phyloP scores from a whole-genome alignment of 2,329 filamentous ascomycete species.

The Sclerotinia glacialis region DNA sequence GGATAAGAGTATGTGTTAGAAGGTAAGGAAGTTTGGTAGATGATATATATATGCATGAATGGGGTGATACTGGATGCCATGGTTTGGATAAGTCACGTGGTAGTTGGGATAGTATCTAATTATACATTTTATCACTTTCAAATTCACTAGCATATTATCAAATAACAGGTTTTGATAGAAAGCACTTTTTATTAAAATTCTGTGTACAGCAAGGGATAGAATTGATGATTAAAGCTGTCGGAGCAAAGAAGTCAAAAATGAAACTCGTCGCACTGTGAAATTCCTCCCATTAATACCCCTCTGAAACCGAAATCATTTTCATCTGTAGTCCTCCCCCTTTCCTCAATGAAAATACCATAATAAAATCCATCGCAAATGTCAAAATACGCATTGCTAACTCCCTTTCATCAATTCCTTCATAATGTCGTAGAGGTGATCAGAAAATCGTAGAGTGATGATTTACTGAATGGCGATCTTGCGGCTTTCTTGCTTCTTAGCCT shows the following conservation, averaged over 20 bases:
- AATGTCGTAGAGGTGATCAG: neutral
- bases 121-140: neutral
- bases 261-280: neutral
- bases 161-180: neutral
- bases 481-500: conserved; percentile 58
- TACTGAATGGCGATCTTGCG: conserved; percentile 52
- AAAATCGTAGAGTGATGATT: conserved; percentile 7
- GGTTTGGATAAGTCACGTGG: too few relatives aligned
- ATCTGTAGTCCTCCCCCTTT: neutral
- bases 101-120: too few relatives aligned
- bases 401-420: conserved; percentile 11
- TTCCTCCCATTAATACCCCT: neutral
- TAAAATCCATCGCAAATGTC: neutral
- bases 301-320: neutral
- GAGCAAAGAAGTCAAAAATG: neutral
- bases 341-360: neutral
- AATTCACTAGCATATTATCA: neutral
- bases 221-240: neutral
- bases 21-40: too few relatives aligned
- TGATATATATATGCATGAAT: too few relatives aligned
- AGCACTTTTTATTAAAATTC: neutral
- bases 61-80: too few relatives aligned
- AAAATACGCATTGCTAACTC: conserved; percentile 8
- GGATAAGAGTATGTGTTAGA: too few relatives aligned
- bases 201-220: conserved; percentile 6